Percentiles rank a stretch among this genome's conserved stretches.
These are phyloP conservation scores for Solanum aculeatissimum DNA, from an alignment of 305 asterid genomes.

Conservation along the genomic window DNA sequence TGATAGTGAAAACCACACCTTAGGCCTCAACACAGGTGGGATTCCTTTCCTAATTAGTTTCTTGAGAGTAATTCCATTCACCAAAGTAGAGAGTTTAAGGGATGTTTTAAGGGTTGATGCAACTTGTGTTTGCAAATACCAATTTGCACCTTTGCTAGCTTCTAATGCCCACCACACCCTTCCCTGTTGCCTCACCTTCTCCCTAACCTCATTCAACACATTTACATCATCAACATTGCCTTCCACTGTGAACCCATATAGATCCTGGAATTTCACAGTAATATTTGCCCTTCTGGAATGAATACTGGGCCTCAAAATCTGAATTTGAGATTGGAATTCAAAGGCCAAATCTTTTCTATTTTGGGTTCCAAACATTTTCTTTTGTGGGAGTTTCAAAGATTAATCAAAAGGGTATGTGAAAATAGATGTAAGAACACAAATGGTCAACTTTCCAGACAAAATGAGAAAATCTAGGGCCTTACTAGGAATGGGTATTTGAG, in stretches of 20 bases:
- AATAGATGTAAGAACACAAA: neutral
- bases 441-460: neutral
- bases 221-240: constrained; percentile 96
- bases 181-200: constrained; percentile 82
- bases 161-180: constrained; percentile 89
- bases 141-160: constrained; percentile 71
- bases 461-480: neutral
- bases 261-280: constrained; percentile 84
- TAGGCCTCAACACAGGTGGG: constrained; percentile 77
- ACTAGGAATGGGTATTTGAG: neutral
- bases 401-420: neutral
- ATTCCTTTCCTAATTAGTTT: constrained; percentile 80
- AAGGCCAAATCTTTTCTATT: constrained; percentile 33
- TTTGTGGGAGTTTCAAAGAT: neutral
- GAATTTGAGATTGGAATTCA: constrained; percentile 48
- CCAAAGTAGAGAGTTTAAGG: constrained; percentile 57
- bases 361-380: constrained; percentile 29
- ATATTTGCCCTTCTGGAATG: constrained; percentile 71
- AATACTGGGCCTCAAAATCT: constrained; percentile 76
- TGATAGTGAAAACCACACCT: constrained; percentile 84
- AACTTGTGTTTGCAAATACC: constrained; percentile 53
- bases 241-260: constrained; percentile 77
- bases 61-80: constrained; percentile 69
- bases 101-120: constrained; percentile 42
- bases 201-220: constrained; percentile 88